phyloP scores from a whole-genome alignment of 2,329 filamentous ascomycete genomes.

The Diaporthe eres region DNA sequence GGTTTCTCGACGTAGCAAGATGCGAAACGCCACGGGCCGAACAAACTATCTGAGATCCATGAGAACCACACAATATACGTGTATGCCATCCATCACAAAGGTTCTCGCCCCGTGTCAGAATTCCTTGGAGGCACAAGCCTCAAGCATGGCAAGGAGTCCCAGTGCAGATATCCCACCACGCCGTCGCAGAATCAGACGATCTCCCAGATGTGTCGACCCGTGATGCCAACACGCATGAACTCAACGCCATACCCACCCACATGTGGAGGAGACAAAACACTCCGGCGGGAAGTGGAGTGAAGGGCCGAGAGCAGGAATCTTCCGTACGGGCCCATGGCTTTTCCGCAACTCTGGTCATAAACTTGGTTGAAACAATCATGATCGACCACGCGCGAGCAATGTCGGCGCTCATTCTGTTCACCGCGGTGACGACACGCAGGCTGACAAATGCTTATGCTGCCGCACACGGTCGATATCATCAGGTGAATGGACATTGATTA shows the following conservation, averaged over 20 bases:
- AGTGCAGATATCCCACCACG: neutral
- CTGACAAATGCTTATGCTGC: constrained; percentile 1
- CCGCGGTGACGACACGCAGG: neutral
- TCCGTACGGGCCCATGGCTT: neutral
- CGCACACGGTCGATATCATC: neutral
- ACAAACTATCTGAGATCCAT: neutral
- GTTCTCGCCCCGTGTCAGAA: neutral
- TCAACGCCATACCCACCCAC: neutral
- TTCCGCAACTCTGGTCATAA: constrained; percentile 3
- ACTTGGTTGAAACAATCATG: constrained; percentile 24
- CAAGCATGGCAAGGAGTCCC: neutral
- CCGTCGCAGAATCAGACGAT: constrained; percentile 30
- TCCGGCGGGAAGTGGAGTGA: constrained; percentile 16
- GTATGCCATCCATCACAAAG: neutral
- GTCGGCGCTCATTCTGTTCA: neutral
- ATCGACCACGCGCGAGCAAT: neutral
- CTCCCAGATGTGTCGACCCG: constrained; percentile 26
- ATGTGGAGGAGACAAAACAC: constrained; percentile 2
- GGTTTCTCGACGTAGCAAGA: neutral
- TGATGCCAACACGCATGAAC: constrained; percentile 5
- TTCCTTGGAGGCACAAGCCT: neutral
- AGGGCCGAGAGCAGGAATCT: neutral
- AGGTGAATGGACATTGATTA: neutral
- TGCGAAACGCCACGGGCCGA: constrained; percentile 11
- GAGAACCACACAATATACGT: neutral